Evolutionary conservation across 2,329 filamentous ascomycete species (phyloP), one percentile per base, ranked within the genome.

Genomic region (Arthrobotrys sinensis): DNA sequence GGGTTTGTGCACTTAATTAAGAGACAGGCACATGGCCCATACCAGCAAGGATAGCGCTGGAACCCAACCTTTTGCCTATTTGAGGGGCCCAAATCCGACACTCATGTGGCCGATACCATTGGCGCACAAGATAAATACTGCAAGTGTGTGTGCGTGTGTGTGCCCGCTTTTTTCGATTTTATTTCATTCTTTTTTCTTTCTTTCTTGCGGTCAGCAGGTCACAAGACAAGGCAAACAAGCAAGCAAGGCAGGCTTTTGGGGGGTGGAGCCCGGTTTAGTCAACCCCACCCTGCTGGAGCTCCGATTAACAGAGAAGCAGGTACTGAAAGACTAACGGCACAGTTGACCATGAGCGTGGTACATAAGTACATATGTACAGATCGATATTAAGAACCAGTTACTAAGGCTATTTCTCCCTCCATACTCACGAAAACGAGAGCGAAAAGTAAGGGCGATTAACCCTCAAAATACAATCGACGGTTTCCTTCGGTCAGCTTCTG

Each of bases 1-100:
- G 62, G 34, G 38, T 60, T 52, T 45, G 43, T 67, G 53, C 70
- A 55, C 65, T 77, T 76, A 80, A 67, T 80, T 64, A 45, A 52
- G 72, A 46, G 63, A 46, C 52, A 64, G 60, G 62, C 70, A 75
- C 70, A 75, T 75, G 62, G 70, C 46, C 57, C 60, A 43, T 55
- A 36, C 67, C 43, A 63, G 43, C 66, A 70, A 63, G 67, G 67
- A 48, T 72, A 19, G 28, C 19, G 63, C 32, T 48, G 32, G 63
- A 21, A 19, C 52, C 38, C 38, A 62, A 70, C 46, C 55, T 53
- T 70, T 63, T 63, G 57, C 57, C 57, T 63, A 63, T 63, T 63
- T 36, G 57, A 68, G 48, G 45, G 0, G 11, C 14, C 36, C 48
- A 43, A 57, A 68, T 40, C 45, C 19, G 21, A 40, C 43, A n/a